Percentiles rank a stretch among this genome's conserved stretches.
Conservation (phyloP, 164 flowering plant species). For the Magnolia officinalis region DNA sequence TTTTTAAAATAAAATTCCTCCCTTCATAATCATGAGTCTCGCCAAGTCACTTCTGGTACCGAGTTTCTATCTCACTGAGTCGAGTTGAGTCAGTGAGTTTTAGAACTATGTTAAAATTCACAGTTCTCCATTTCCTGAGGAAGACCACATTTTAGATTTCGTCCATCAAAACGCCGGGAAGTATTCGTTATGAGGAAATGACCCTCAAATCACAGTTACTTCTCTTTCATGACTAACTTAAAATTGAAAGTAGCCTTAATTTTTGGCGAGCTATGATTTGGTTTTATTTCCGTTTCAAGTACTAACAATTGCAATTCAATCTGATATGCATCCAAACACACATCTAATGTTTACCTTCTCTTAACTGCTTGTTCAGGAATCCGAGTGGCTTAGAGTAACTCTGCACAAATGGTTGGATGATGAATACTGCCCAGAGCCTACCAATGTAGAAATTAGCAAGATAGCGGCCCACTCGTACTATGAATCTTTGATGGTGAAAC, state of each 20-base stretch:
- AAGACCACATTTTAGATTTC: background rate
- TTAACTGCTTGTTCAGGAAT: conserved; percentile 50
- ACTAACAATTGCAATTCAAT: background rate
- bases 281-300: background rate
- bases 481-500: conserved; percentile 49
- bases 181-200: background rate
- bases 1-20: no score
- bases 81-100: no score
- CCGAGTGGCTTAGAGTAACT: conserved; percentile 84
- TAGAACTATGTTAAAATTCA: background rate
- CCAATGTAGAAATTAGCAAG: conserved; percentile 77
- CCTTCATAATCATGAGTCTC: no score
- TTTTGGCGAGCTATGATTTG: background rate
- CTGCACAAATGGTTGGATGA: conserved; percentile 96
- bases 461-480: conserved; percentile 74
- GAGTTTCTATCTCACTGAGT: no score
- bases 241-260: background rate
- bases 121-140: background rate
- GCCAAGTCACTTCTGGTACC: no score
- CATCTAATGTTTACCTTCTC: background rate
- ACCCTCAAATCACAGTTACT: background rate
- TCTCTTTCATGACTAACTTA: background rate
- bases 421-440: conserved; percentile 88
- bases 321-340: background rate
- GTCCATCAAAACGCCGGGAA: background rate